A percentile compares a stretch with the other conserved stretches of the same genome.
These are phyloP conservation scores for Wilhelminamyces savonicus DNA, from an alignment of 805 yeast species.

Conservation along the genomic window DNA sequence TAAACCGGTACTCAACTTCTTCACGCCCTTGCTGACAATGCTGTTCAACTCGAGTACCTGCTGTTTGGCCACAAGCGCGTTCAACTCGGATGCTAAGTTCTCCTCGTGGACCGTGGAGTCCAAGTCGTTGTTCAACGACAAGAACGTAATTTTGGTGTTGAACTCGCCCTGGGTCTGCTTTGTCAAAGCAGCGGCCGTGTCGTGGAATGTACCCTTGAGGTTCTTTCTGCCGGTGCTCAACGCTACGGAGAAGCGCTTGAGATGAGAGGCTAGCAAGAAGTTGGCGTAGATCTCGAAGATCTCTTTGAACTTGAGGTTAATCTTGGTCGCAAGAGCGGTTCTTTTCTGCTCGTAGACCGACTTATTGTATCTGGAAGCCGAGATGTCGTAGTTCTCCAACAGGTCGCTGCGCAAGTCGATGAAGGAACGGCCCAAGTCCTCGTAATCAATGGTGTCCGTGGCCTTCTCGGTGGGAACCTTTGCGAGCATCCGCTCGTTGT, in stretches of 20 bases:
- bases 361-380: slow-evolving; percentile 70
- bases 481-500: slow-evolving; percentile 7
- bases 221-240: slow-evolving; percentile 3
- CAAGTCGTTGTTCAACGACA: slow-evolving; percentile 23
- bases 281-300: slow-evolving; percentile 31
- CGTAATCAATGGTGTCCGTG: slow-evolving; percentile 31
- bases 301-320: slow-evolving; percentile 38
- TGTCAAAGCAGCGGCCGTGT: slow-evolving; percentile 1
- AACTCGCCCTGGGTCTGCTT: slow-evolving; percentile 5
- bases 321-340: slow-evolving; percentile 36
- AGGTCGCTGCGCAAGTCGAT: slow-evolving; percentile 38
- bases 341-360: slow-evolving; percentile 65
- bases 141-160: slow-evolving; percentile 6
- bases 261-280: slow-evolving; percentile 4
- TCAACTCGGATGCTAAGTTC: slow-evolving; percentile 7
- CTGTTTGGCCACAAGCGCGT: slow-evolving; percentile 28
- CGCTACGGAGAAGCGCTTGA: slow-evolving; percentile 5
- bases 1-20: slow-evolving; percentile 40
- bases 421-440: slow-evolving; percentile 40
- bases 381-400: slow-evolving; percentile 51
- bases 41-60: slow-evolving; percentile 27
- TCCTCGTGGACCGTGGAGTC: slow-evolving; percentile 14
- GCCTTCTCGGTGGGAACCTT: slow-evolving; percentile 3
- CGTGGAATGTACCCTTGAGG: neutral
- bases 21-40: slow-evolving; percentile 33